Evolutionary conservation across 2,329 filamentous ascomycete genomes (phyloP).

Genomic region (Penicillium sp.): DNA sequence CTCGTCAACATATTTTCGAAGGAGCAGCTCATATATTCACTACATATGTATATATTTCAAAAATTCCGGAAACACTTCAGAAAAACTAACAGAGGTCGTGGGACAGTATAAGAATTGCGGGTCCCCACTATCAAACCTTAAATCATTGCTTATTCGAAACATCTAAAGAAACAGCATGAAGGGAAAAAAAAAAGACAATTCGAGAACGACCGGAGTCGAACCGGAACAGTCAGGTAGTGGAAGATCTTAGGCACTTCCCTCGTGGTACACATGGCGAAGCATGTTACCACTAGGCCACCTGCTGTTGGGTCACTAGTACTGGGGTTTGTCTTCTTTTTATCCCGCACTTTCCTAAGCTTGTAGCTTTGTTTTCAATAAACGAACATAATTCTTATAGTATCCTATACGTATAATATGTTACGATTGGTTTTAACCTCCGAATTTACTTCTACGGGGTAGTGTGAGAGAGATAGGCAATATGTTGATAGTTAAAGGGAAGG

Average conservation of each 20-base stretch:
- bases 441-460: too few species aligned
- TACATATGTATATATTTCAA: background rate
- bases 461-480: too few species aligned
- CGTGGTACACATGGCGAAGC: background rate
- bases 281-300: background rate
- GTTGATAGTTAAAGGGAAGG: background rate
- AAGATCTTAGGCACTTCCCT: conserved; percentile 1
- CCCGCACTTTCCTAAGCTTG: background rate
- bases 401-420: too few species aligned
- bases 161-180: background rate
- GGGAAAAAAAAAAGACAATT: background rate
- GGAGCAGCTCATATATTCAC: background rate
- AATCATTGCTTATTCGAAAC: background rate
- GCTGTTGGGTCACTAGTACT: background rate
- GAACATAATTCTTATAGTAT: too few species aligned
- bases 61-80: background rate
- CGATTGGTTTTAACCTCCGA: too few species aligned
- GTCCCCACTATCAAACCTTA: background rate
- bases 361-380: too few species aligned
- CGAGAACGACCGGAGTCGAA: background rate
- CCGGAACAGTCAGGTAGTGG: background rate
- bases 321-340: background rate
- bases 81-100: background rate
- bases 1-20: background rate
- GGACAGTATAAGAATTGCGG: background rate